Evolutionary conservation across 2,329 filamentous ascomycete species (phyloP), one percentile per base, ranked within the genome.

Genomic region (Daldinia eschscholtzii): DNA sequence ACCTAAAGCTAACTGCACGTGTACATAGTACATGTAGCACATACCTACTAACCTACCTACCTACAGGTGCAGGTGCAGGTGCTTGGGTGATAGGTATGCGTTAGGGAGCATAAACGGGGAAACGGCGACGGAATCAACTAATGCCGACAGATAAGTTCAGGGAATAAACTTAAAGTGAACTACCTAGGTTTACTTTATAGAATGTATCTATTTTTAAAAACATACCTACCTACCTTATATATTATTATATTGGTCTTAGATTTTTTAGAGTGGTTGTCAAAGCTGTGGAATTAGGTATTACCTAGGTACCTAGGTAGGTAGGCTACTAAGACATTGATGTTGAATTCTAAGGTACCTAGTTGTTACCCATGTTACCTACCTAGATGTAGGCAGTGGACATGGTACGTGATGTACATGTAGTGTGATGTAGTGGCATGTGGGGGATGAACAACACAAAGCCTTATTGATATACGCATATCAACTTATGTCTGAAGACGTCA

Each of bases 81-180:
- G 6, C 33, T 35, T 6, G 10, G 33, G 6, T 33, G 30, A 33
- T 33, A 33, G 30, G 30, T 33, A 33, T 33, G 20, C 20, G 20
- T 23, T 23, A 1, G 20, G 20, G 20, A 23, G 20, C 20, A 23
- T 23, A 23, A 23, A 23, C 20, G 20, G 20, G 20, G 33, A 18
- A 30, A 55, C 52, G 52, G 52, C 12, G 18, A 55, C 52, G 52
- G 52, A n/a, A 39, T 37, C n/a, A 37, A 55, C 33, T 39, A 37
- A 37, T 15, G 33, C 50, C 52, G 52, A 55, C 37, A 13, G 3
- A 15, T 37, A 39, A 39, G 30, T 23, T 10, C n/a, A 37, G 18
- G 18, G 10, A 37, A 2, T 2, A 10, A 55, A 35, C 18, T 26
- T 13, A 37, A 55, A 39, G 15, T 10, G 6, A 37, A 55, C 5